These are phyloP conservation scores for Porphyrellus cyaneotinctus DNA, from an alignment of 768 basidiomycete genomes.

Conservation along the genomic window DNA sequence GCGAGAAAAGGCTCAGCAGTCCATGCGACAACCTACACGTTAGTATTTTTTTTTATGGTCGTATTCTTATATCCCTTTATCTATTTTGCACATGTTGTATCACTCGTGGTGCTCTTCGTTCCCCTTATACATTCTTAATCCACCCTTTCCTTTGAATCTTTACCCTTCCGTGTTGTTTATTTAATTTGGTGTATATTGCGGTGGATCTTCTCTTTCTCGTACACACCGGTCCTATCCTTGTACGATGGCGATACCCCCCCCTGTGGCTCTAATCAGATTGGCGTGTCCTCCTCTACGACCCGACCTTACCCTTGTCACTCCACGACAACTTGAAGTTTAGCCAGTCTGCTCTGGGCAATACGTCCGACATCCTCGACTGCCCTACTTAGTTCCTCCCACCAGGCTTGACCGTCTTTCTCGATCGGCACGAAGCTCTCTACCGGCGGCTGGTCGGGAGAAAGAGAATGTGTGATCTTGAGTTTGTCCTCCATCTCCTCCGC, in stretches of 20 bases:
- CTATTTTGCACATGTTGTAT: conserved; percentile 29
- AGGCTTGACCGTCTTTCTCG: conserved; percentile 40
- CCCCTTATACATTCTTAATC: conserved; percentile 5
- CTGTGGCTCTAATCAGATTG: not conserved
- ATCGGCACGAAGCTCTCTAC: conserved; percentile 37
- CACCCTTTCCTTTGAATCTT: not conserved
- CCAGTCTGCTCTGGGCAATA: conserved; percentile 72
- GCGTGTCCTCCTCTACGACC: not conserved
- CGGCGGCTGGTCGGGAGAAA: conserved; percentile 36
- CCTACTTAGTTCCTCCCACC: conserved; percentile 65
- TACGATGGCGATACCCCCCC: conserved; percentile 12
- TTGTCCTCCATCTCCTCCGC: conserved; percentile 76
- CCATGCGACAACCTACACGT: conserved; percentile 16
- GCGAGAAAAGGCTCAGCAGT: conserved; percentile 25
- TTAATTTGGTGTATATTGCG: conserved; percentile 10
- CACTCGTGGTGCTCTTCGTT: not conserved
- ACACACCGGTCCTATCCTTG: conserved; percentile 7
- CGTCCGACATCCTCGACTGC: conserved; percentile 69
- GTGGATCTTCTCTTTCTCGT: conserved; percentile 4
- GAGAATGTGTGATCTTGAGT: conserved; percentile 50
- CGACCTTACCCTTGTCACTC: not conserved
- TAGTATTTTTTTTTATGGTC: conserved; percentile 22
- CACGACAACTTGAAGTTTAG: conserved; percentile 18
- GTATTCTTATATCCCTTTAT: conserved; percentile 29
- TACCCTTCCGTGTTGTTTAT: too few species aligned